Evolutionary conservation across 768 basidiomycete genomes (phyloP).

Genomic region (Myochromella boudieri): DNA sequence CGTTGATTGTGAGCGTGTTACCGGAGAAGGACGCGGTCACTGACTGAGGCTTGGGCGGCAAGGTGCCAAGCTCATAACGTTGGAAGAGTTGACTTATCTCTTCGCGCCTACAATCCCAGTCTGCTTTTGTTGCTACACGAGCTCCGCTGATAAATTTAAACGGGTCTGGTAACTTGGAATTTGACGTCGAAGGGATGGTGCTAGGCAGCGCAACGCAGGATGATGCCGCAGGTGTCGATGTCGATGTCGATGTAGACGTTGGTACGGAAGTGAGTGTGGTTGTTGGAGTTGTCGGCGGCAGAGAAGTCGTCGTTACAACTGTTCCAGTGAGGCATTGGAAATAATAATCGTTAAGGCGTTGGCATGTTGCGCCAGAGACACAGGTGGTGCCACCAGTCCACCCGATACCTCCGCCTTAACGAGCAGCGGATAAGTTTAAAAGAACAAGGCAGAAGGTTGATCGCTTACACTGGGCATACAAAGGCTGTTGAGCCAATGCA

Average conservation of each 20-base stretch:
- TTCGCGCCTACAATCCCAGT: conserved; percentile 51
- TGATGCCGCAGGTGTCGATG: conserved; percentile 10
- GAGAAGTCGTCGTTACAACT: conserved; percentile 13
- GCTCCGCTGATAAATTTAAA: conserved; percentile 51
- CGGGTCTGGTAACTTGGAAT: conserved; percentile 50
- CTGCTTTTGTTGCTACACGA: conserved; percentile 39
- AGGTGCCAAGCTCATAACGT: conserved; percentile 50
- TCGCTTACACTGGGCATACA: conserved; percentile 30
- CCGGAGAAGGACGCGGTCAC: conserved; percentile 45
- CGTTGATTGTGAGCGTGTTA: conserved; percentile 48
- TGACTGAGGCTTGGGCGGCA: conserved; percentile 46
- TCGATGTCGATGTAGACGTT: conserved; percentile 8
- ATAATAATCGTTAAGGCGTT: conserved; percentile 29
- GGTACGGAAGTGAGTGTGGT: conserved; percentile 15
- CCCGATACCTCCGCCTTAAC: conserved; percentile 33
- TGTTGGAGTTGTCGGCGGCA: conserved; percentile 18
- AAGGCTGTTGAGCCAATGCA: conserved; percentile 26
- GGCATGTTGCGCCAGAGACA: conserved; percentile 31
- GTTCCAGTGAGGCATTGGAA: conserved; percentile 34
- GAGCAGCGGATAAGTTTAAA: not conserved
- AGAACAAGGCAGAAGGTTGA: not conserved
- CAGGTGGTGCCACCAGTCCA: conserved; percentile 37
- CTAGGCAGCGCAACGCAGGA: conserved; percentile 29
- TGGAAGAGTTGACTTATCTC: conserved; percentile 52
- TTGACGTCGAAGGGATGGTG: conserved; percentile 31